Base-by-base conservation (phyloP, 2,329 filamentous ascomycete species). In the Colletotrichum sp. region DNA sequence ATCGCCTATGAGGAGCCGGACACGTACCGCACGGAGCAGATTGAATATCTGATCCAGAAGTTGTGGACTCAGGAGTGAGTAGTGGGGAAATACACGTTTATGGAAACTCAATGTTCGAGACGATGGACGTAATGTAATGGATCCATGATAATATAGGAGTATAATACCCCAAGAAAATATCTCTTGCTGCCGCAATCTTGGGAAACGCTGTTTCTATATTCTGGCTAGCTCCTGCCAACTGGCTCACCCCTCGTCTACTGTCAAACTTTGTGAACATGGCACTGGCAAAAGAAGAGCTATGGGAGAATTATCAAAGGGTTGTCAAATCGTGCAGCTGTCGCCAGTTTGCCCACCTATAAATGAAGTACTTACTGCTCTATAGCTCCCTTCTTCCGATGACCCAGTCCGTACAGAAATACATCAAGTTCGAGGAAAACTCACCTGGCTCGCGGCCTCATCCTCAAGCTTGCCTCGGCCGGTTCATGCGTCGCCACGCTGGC, bases 1-100 rank as follows among this genome's bases (percentile, higher is more conserved):
- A 71, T 84, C n/a, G 78, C 79, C n/a, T 87, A 87, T 78, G 78
- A 85, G 71, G 87, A 88, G 78, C 77, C 81, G 63, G 89, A 91
- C 78, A 83, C 83, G 24, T 89, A 87, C 81, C 83, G 89, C 34
- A 81, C 82, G 16, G 82, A 85, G 69, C 84, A 83, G 13, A 87
- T 88, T 21, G 70, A 80, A 7, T 88, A 86, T 74, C 79, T 86
- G 6, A 76, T 83, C 9, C 72, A 82, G 18, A 77, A 76, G 71
- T 32, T 76, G 43, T 76, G 74, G 74, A 57, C 74, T 73, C 21
- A 63, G 21, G 16, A 15, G 32, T n/a, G 16, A 15, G 32, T n/a
- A 60, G 10, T 15, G 30, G 21, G 36, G 36, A 16, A 32, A 60
- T 18, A 12, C 34, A 5, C 24, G 10, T 21, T 34, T 21, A 61